phyloP scores from a whole-genome alignment of 495 filamentous ascomycete genomes.

The Bacidia gigantensis region DNA sequence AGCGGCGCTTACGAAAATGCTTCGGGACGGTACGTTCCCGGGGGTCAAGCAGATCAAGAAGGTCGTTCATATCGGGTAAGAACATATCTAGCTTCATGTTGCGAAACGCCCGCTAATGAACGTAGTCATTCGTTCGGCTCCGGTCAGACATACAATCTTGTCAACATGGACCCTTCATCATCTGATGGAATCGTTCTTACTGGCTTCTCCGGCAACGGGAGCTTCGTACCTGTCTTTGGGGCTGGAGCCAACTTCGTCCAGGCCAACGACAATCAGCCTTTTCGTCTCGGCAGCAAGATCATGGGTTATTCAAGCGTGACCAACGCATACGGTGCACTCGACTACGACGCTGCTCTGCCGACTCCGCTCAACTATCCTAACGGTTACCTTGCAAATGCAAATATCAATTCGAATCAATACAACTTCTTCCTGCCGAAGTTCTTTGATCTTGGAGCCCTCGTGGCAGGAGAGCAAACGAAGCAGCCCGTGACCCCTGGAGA shows the following conservation, averaged over 20 bases:
- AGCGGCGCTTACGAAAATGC: constrained; percentile 30
- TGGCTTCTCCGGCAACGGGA: constrained; percentile 35
- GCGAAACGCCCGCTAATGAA: background rate
- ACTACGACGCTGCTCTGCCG: background rate
- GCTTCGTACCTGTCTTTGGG: constrained; percentile 24
- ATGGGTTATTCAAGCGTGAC: background rate
- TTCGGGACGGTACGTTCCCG: constrained; percentile 31
- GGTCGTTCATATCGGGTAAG: constrained; percentile 37
- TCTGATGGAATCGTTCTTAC: constrained; percentile 45
- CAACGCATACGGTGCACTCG: background rate
- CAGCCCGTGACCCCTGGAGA: constrained; percentile 38
- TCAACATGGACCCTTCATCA: constrained; percentile 33
- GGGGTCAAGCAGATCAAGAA: constrained; percentile 29
- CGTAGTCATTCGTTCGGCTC: constrained; percentile 34
- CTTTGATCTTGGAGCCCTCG: constrained; percentile 34
- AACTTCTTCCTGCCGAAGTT: constrained; percentile 32
- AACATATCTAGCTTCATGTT: background rate
- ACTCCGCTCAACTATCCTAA: constrained; percentile 12
- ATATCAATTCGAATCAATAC: constrained; percentile 25
- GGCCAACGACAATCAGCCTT: constrained; percentile 30
- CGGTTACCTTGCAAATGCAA: constrained; percentile 35
- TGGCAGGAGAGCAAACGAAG: constrained; percentile 30
- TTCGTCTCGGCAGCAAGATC: constrained; percentile 22
- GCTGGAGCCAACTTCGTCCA: constrained; percentile 34
- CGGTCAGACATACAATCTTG: constrained; percentile 28